Evolutionary conservation across 805 yeast genomes (phyloP), one percentile per base, ranked within the genome.

Genomic region (Metschnikowia cerradonensis): DNA sequence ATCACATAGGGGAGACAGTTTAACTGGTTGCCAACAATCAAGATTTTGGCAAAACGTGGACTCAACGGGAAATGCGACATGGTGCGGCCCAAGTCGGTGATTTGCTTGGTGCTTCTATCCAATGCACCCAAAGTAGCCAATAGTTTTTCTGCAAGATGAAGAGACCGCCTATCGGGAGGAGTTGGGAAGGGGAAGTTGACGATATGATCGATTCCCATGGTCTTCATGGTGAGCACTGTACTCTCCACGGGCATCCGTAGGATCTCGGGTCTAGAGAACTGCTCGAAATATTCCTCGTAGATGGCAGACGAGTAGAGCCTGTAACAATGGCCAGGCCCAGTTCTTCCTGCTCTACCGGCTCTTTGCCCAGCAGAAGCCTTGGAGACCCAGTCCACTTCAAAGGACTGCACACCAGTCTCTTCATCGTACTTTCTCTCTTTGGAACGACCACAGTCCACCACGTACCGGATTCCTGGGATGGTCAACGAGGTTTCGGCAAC

Each of bases 321-420:
- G 66, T 94, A 94, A 66, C 97, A 89, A 63, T 94, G 98, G 52
- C 99, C 99, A 0, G 99, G 97, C 0, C 98, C 99, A 0, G 97
- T 91, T 78, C 98, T 85, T 65, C 97, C 98, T 46, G 98, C 98
- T 75, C 98, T 84, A 64, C 98, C 98, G 17, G 95, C 72, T 72
- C 99, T 80, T 73, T 94, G 99, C 58, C 83, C 94, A 0, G 98
- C 92, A 52, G 96, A 86, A 1, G 99, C 99, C 61, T 94, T 90
- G 43, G 96, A 86, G 3, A 91, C 76, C 97, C 97, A 94, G 49
- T 82, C 86, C 45, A 94, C 78, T 62, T 88, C 94, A 68, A 87
- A 95, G 52, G 95, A 87, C 68, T 92, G 98, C 33, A 94, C 96
- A 3, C 96, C 96, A 11, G 90, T 88, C 31, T 82, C 83, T 56